Evolutionary conservation across 768 basidiomycete genomes (phyloP), one percentile per base, ranked within the genome.

Genomic region (Suillus occidentalis): DNA sequence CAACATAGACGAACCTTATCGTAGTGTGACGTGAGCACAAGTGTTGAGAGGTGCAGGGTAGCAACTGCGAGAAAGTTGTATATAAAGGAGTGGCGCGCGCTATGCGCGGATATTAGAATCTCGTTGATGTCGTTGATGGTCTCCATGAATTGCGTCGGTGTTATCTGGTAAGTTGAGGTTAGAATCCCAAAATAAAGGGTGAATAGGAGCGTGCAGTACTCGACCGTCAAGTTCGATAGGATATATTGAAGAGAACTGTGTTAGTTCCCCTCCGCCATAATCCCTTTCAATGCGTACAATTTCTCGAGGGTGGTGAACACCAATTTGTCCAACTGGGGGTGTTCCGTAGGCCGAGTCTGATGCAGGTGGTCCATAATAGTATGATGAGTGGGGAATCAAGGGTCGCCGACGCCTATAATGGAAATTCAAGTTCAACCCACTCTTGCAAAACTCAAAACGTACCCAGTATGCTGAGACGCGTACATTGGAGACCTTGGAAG

Each of bases 191-290:
- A 47, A 36, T 2, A 7, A 36, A 20, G 18, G 18, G 43, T 16
- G 10, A 28, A 62, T 22, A 16, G 4, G 55, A 47, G 1, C 10
- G 59, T 28, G 45, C 80, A 92, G 72, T 71, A 97, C 95, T 76
- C 97, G 84, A 55, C 94, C 94, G 70, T 98, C 96, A 6, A 99
- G 82, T 76, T 99, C 97, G 49, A 96, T 78, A 1, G 94, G 95
- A 76, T 91, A 99, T 68, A 89, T 87, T 0, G 94, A 85, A 40
- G 92, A 84, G 75, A 99, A 97, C 77, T 98, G 97, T 37, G 89
- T 85, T 8, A 96, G 81, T 73, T 99, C 97, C 3, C 97, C 97
- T 1, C 89, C 89, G 16, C 82, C 86, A 75, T 97, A 99, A 75
- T 99, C 97, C 61, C 97, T 80, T 76, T 99, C 97, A 49, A 99